Base-by-base conservation (phyloP, 208 protist species). In the Trypanosoma conorhini region DNA sequence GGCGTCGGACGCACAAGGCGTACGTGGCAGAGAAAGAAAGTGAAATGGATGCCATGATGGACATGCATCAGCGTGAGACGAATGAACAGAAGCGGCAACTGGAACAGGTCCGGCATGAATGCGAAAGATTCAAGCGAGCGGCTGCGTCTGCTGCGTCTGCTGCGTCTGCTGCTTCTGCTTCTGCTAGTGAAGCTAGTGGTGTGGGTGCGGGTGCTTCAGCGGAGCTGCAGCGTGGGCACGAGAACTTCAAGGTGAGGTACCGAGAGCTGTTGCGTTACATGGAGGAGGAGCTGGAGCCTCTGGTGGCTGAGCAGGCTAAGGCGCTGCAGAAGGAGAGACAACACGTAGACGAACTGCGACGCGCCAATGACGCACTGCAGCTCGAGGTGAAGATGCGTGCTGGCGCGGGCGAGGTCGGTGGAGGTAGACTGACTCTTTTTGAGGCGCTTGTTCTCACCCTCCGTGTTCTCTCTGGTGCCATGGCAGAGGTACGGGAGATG, bases 401-500 rank as follows among this genome's bases (percentile, higher is more conserved):
- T 30, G 28, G 19, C 56, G 9, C 10, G 7, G 5, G 3, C 35
- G 35, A 35, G 8, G 26, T 40, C 10, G 15, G 17, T 31, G 33
- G 28, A 7, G 54, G 50, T 21, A 30, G 31, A 15, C 22, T 71
- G 24, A 68, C 76, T 17, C 46, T 65, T 17, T 76, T 76, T 59
- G 79, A 82, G 52, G 70, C 68, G 19, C 63, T 80, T 60, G 50
- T 82, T 33, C 42, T 86, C 12, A 35, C 76, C 9, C 50, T 78
- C 19, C 79, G 83, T 33, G 80, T 75, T 24, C 75, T 82, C 59
- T 77, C 77, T 10, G 83, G 83, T 22, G 48, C 78, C 10, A 65
- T 67, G 57, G 71, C 74, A 50, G 83, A 89, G 22, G 59, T 66
- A 17, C 72, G 70, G 9, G 83, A 89, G 52, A 77, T 86, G 64